Base-by-base conservation (phyloP, 2,329 filamentous ascomycete genomes). In the Fusarium nematophilum region DNA sequence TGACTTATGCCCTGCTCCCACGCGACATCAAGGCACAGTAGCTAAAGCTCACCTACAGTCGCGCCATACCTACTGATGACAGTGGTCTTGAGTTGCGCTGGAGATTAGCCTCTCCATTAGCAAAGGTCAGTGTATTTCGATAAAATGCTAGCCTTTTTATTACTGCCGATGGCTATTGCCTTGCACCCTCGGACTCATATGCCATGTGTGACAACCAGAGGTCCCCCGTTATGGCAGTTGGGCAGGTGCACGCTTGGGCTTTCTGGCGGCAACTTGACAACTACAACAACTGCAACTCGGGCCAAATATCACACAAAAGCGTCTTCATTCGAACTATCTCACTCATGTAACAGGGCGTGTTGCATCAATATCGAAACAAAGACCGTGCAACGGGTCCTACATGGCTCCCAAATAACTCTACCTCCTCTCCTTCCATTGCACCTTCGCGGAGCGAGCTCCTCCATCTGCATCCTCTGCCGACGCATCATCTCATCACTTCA, bases 161-260 rank as follows among this genome's bases (percentile, higher is more conserved):
- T 21, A 6, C 21, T 21, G 21, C 6, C 21, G 21, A 21, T 14
- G 3, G 14, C 13, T 15, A 15, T 21, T 25, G 14, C 17, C 21
- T 10, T 23, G 10, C n/a, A n/a, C 27, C 6, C 5, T 14, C 9
- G 17, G n/a, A 21, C 9, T 14, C 9, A 18, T n/a, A 21, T n/a
- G 10, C 10, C 6, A 5, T 40, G 50, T 38, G 58, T 61, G 27
- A 38, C 52, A 60, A 33, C 27, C 36, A 33, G 15, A 10, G 14
- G 14, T 37, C 13, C 17, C 13, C 17, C 15, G 7, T 17, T 37
- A 11, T 45, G 34, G 33, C 26, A 36, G 21, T 10, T 45, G 17
- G 21, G 4, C 46, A 14, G 27, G 23, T 56, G 27, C 39, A 23
- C 52, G 46, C 54, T 37, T 46, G 27, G 39, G 13, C 23, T 42